phyloP scores from a whole-genome alignment of 495 filamentous ascomycete genomes.

The Penicillium goetzii region DNA sequence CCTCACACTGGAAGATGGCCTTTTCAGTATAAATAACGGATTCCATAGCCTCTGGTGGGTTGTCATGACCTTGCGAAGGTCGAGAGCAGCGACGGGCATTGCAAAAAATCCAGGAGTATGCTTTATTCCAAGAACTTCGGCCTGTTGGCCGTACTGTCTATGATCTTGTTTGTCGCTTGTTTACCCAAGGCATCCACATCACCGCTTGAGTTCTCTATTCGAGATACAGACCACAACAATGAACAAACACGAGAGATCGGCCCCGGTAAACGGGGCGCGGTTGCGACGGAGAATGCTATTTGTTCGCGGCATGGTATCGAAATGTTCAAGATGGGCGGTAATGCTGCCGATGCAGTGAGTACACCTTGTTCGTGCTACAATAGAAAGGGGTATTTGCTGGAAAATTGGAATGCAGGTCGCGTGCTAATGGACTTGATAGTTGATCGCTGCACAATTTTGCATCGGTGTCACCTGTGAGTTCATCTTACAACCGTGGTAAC shows the following conservation, averaged over 20 bases:
- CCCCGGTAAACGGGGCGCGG: conserved; percentile 63
- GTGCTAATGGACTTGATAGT: conserved; percentile 30
- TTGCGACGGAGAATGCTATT: conserved; percentile 75
- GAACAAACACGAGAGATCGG: conserved; percentile 15
- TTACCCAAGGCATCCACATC: conserved; percentile 31
- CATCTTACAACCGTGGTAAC: neutral
- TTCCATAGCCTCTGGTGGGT: conserved; percentile 10
- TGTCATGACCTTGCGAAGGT: neutral
- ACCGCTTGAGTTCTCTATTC: conserved; percentile 26
- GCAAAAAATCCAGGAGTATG: conserved; percentile 14
- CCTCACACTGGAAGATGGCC: neutral
- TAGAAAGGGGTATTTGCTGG: neutral
- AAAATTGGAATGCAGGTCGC: neutral
- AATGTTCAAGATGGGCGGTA: conserved; percentile 68
- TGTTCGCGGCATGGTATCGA: conserved; percentile 79
- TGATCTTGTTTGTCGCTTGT: conserved; percentile 31
- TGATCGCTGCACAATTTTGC: conserved; percentile 73
- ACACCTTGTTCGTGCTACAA: neutral
- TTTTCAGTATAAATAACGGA: neutral
- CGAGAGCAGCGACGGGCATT: neutral
- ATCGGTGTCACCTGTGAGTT: conserved; percentile 69
- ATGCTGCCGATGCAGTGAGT: conserved; percentile 72
- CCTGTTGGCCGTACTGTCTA: conserved; percentile 23
- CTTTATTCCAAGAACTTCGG: conserved; percentile 24
- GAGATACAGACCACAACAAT: neutral